Evolutionary conservation across 768 basidiomycete species (phyloP).

Genomic region (Leucosporidium creatinivorum): DNA sequence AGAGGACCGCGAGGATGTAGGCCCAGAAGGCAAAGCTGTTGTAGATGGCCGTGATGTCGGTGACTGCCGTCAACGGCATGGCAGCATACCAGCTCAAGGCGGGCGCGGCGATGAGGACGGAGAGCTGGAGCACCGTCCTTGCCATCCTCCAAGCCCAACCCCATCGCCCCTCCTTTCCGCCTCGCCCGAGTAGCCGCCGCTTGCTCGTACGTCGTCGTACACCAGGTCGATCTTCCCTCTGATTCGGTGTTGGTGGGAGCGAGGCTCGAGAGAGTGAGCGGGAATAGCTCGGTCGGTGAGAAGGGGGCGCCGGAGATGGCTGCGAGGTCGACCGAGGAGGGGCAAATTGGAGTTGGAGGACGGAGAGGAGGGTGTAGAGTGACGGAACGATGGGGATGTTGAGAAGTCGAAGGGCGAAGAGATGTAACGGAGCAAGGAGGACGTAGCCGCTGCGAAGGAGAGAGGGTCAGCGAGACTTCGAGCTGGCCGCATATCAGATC

Average conservation of each 20-base stretch:
- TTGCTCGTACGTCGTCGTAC: not conserved
- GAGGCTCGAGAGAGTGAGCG: conserved; percentile 16
- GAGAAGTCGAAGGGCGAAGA: conserved; percentile 56
- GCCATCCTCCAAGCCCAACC: not conserved
- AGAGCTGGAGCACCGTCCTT: conserved; percentile 39
- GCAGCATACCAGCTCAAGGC: conserved; percentile 33
- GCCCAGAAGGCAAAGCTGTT: conserved; percentile 78
- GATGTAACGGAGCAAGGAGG: conserved; percentile 73
- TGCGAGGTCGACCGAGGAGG: conserved; percentile 9
- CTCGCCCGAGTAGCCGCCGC: not conserved
- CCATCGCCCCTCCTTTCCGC: not conserved
- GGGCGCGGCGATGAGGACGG: conserved; percentile 55
- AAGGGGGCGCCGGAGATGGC: not conserved
- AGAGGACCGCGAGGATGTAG: conserved; percentile 67
- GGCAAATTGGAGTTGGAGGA: conserved; percentile 47
- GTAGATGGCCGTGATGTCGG: conserved; percentile 32
- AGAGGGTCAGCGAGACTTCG: not conserved
- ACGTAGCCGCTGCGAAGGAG: conserved; percentile 47
- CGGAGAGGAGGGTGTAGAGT: conserved; percentile 48
- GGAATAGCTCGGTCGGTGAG: conserved; percentile 1
- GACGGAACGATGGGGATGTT: conserved; percentile 50
- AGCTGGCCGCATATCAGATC: conserved; percentile 41
- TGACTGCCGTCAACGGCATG: conserved; percentile 19
- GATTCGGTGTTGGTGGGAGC: not conserved
- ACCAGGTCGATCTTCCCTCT: not conserved